phyloP scores from a whole-genome alignment of 2,329 filamentous ascomycete genomes.

The Coniella lustricola region DNA sequence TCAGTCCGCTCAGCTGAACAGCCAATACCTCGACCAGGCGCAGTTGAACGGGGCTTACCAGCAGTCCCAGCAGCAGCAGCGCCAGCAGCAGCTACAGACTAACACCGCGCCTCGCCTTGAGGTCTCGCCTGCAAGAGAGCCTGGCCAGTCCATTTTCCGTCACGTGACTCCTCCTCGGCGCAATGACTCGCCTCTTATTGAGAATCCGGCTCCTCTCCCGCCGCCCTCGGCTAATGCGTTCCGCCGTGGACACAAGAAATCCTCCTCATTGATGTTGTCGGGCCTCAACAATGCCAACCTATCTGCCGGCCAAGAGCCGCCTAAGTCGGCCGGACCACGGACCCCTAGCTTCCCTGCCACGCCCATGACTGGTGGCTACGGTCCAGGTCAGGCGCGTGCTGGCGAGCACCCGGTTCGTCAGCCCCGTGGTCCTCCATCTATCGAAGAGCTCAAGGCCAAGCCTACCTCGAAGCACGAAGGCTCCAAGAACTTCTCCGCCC shows the following conservation, averaged over 20 bases:
- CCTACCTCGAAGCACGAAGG: constrained; percentile 91
- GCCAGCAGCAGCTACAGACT: constrained; percentile 31
- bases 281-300: constrained; percentile 45
- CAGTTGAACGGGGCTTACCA: constrained; percentile 28
- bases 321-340: constrained; percentile 64
- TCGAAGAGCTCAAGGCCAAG: constrained; percentile 84
- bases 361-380: constrained; percentile 77
- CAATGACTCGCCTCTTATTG: constrained; percentile 57
- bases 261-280: constrained; percentile 56
- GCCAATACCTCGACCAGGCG: constrained; percentile 14
- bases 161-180: constrained; percentile 61
- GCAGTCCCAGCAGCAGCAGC: constrained; percentile 38
- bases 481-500: constrained; percentile 94
- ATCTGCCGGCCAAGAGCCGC: constrained; percentile 36
- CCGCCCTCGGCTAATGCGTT: constrained; percentile 87
- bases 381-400: constrained; percentile 84
- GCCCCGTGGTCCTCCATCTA: constrained; percentile 80
- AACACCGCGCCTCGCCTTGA: constrained; percentile 65
- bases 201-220: constrained; percentile 60
- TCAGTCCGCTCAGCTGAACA: constrained; percentile 42
- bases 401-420: constrained; percentile 93
- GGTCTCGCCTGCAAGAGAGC: constrained; percentile 71
- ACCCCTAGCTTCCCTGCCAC: constrained; percentile 73
- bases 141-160: constrained; percentile 45
- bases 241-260: constrained; percentile 90